phyloP scores from a whole-genome alignment of 495 filamentous ascomycete genomes.

The Podospora bellae-mahoneyi region DNA sequence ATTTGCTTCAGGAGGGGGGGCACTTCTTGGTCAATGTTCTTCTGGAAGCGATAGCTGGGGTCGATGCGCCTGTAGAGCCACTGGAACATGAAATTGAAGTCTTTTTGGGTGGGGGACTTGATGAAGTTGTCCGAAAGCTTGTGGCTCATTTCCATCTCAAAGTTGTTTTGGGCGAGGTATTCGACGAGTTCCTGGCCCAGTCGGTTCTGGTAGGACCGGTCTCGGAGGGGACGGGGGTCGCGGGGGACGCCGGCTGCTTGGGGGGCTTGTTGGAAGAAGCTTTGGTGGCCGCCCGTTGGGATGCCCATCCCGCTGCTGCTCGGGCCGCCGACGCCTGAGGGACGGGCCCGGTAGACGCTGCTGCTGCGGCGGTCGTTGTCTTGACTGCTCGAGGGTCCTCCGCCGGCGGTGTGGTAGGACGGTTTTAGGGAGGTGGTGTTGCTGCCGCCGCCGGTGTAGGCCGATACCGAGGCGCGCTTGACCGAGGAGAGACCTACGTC shows the following conservation, averaged over 20 bases:
- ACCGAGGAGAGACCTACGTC: slow-evolving; percentile 80
- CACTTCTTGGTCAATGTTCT: slow-evolving; percentile 90
- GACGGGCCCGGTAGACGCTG: slow-evolving; percentile 75
- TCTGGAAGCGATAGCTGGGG: slow-evolving; percentile 84
- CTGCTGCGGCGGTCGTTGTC: slow-evolving; percentile 75
- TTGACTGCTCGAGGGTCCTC: slow-evolving; percentile 34
- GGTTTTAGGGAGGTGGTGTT: slow-evolving; percentile 64
- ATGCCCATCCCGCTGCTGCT: not conserved
- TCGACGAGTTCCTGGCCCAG: slow-evolving; percentile 89
- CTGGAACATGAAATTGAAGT: slow-evolving; percentile 95
- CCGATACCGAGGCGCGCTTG: slow-evolving; percentile 76
- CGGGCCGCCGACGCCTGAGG: slow-evolving; percentile 45
- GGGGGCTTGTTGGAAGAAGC: slow-evolving; percentile 86
- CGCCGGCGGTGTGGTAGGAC: slow-evolving; percentile 37
- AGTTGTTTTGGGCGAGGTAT: slow-evolving; percentile 84
- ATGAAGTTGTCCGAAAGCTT: slow-evolving; percentile 80
- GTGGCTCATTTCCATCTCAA: slow-evolving; percentile 96
- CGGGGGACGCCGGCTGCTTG: slow-evolving; percentile 71
- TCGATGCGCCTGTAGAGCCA: slow-evolving; percentile 96
- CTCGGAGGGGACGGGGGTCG: slow-evolving; percentile 86
- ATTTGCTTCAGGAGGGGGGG: slow-evolving; percentile 86
- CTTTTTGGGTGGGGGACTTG: slow-evolving; percentile 93
- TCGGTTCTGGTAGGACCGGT: slow-evolving; percentile 70
- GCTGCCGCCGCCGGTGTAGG: slow-evolving; percentile 56
- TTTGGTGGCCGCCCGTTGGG: slow-evolving; percentile 63